Evolutionary conservation across 73 alveolate species (phyloP).

Genomic region (Tetrahymena elliotti): DNA sequence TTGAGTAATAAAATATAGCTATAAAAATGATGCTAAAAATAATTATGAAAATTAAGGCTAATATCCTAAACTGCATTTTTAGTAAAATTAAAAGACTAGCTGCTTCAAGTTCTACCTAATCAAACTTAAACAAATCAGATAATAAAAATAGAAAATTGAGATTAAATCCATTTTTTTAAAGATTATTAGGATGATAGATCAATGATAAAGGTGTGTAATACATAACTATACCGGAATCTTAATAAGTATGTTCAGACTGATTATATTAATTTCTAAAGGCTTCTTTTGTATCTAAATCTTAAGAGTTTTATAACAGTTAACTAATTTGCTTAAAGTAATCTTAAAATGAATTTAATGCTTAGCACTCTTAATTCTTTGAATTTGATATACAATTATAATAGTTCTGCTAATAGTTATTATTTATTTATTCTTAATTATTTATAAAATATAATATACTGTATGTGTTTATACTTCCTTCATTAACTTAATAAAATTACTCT

Average conservation of each 20-base stretch:
- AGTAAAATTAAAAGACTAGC: neutral
- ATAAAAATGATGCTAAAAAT: neutral
- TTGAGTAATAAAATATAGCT: neutral
- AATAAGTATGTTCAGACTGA: no score
- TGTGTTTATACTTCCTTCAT: neutral
- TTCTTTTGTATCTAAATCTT: no score
- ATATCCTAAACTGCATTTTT: neutral
- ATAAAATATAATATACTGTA: neutral
- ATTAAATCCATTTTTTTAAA: no score
- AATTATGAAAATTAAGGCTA: neutral
- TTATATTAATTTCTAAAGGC: no score
- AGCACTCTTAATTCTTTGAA: neutral
- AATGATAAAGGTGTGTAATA: neutral
- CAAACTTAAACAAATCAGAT: neutral
- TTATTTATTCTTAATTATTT: neutral
- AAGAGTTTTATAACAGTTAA: no score
- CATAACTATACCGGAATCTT: neutral
- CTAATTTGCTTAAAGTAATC: no score
- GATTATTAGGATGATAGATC: no score
- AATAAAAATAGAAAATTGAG: neutral
- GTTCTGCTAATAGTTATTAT: neutral
- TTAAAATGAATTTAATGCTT: neutral
- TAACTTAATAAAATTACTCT: neutral
- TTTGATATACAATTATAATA: no score
- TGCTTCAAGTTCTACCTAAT: neutral